phyloP scores from a whole-genome alignment of 305 asterid species.

The Striga hermonthica region DNA sequence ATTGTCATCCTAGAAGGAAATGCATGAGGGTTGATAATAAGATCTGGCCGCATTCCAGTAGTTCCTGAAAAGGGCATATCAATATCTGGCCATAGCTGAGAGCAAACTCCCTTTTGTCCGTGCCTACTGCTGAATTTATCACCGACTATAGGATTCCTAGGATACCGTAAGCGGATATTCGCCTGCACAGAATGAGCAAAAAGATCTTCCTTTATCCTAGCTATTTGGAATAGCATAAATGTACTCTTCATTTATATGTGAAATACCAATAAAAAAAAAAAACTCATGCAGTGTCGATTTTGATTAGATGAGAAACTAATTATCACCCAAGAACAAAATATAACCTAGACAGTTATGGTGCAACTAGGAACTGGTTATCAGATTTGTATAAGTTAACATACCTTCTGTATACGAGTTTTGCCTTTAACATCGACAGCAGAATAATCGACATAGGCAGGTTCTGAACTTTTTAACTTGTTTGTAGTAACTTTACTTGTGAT shows the following conservation, averaged over 20 bases:
- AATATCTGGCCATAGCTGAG: constrained; percentile 87
- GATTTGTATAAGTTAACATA: constrained; percentile 33
- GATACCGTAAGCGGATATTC: constrained; percentile 70
- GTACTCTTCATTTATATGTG: too few relatives aligned
- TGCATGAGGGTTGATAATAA: constrained; percentile 94
- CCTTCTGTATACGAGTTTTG: constrained; percentile 66
- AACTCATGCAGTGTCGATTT: too few relatives aligned
- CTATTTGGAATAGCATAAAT: too few relatives aligned
- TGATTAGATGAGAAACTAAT: too few relatives aligned
- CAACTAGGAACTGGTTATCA: constrained; percentile 1
- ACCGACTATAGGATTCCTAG: constrained; percentile 90
- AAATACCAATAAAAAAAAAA: too few relatives aligned
- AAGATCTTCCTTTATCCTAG: neutral
- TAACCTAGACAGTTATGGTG: too few relatives aligned
- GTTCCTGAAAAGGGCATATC: constrained; percentile 93
- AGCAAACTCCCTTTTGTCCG: constrained; percentile 99
- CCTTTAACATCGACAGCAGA: constrained; percentile 77
- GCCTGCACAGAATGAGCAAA: constrained; percentile 53
- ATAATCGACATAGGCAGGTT: constrained; percentile 68
- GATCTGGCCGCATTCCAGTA: constrained; percentile 97
- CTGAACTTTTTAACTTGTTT: constrained; percentile 65
- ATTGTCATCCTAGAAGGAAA: constrained; percentile 98
- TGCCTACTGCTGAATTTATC: constrained; percentile 98
- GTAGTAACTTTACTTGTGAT: constrained; percentile 42
- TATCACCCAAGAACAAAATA: too few relatives aligned